phyloP scores from a whole-genome alignment of 768 basidiomycete species.

The Pilatotrama ljubarskyi region DNA sequence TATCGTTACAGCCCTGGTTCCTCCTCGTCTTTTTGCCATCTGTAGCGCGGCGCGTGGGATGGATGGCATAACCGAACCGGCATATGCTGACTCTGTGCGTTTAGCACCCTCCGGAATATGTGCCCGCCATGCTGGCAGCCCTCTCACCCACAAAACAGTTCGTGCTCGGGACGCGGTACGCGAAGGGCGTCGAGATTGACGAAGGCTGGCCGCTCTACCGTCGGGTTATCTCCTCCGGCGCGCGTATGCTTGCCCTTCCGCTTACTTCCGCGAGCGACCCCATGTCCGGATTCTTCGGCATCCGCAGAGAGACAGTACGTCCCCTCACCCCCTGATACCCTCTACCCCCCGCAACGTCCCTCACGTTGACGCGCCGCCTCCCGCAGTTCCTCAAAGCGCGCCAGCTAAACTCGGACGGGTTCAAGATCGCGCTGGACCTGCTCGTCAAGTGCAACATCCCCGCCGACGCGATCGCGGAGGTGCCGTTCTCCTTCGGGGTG shows the following conservation, averaged over 20 bases:
- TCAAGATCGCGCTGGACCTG: slow-evolving; percentile 34
- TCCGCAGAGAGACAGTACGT: slow-evolving; percentile 31
- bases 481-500: slow-evolving; percentile 34
- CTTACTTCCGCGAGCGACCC: slow-evolving; percentile 34
- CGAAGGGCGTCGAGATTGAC: slow-evolving; percentile 29
- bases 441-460: slow-evolving; percentile 32
- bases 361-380: background rate
- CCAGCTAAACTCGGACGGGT: slow-evolving; percentile 30
- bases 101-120: slow-evolving; percentile 33
- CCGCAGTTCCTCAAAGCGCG: slow-evolving; percentile 31
- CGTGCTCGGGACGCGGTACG: slow-evolving; percentile 33
- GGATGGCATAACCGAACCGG: too few species aligned
- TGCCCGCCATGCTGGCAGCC: slow-evolving; percentile 29
- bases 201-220: slow-evolving; percentile 34
- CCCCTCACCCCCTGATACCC: background rate
- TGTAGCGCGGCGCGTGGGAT: too few species aligned
- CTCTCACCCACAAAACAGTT: slow-evolving; percentile 27
- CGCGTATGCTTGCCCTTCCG: slow-evolving; percentile 31
- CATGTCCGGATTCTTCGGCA: slow-evolving; percentile 34
- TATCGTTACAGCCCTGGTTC: background rate
- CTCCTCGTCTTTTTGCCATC: background rate
- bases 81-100: background rate
- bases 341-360: too few species aligned
- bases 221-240: slow-evolving; percentile 32
- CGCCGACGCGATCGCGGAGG: slow-evolving; percentile 29